Evolutionary conservation across 2,329 filamentous ascomycete genomes (phyloP).

Genomic region (Parastagonospora avenae): DNA sequence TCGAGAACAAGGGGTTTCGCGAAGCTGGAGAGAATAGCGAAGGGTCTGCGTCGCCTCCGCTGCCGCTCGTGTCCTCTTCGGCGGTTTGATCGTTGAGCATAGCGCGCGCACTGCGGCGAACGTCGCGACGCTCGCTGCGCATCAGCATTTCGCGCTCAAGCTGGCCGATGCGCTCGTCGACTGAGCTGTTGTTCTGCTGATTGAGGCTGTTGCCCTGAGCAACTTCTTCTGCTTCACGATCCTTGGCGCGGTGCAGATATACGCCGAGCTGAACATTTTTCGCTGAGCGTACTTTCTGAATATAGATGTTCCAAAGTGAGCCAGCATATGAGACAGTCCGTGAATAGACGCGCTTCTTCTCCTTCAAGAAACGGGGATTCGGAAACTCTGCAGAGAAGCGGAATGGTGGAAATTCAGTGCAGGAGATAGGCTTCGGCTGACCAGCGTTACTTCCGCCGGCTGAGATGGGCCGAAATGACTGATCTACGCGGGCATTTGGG

Average conservation of each 20-base stretch:
- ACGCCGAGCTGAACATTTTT: slow-evolving; percentile 64
- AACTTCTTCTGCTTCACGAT: slow-evolving; percentile 57
- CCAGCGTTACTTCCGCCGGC: slow-evolving; percentile 43
- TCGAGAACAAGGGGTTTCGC: slow-evolving; percentile 28
- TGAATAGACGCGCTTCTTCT: slow-evolving; percentile 64
- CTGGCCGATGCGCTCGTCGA: slow-evolving; percentile 60
- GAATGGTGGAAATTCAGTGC: slow-evolving; percentile 63
- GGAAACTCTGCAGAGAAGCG: slow-evolving; percentile 64
- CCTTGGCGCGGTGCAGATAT: slow-evolving; percentile 64
- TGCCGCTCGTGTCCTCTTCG: slow-evolving; percentile 52
- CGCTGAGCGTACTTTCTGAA: slow-evolving; percentile 61
- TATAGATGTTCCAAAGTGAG: slow-evolving; percentile 66
- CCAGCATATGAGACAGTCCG: slow-evolving; percentile 65
- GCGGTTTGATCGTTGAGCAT: slow-evolving; percentile 27
- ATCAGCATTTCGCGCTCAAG: slow-evolving; percentile 60
- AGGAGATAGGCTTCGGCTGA: slow-evolving; percentile 50
- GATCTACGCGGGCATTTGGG: slow-evolving; percentile 37
- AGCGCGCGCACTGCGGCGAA: slow-evolving; percentile 32
- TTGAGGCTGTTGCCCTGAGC: slow-evolving; percentile 45
- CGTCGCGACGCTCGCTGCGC: slow-evolving; percentile 45
- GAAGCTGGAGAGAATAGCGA: slow-evolving; percentile 36
- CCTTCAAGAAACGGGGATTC: slow-evolving; percentile 60
- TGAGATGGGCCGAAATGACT: slow-evolving; percentile 38
- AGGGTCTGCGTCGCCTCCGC: slow-evolving; percentile 52
- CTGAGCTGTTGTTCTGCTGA: slow-evolving; percentile 49